These are phyloP conservation scores for Biscogniauxia mediterranea DNA, from an alignment of 2,329 filamentous ascomycete genomes.

Conservation along the genomic window DNA sequence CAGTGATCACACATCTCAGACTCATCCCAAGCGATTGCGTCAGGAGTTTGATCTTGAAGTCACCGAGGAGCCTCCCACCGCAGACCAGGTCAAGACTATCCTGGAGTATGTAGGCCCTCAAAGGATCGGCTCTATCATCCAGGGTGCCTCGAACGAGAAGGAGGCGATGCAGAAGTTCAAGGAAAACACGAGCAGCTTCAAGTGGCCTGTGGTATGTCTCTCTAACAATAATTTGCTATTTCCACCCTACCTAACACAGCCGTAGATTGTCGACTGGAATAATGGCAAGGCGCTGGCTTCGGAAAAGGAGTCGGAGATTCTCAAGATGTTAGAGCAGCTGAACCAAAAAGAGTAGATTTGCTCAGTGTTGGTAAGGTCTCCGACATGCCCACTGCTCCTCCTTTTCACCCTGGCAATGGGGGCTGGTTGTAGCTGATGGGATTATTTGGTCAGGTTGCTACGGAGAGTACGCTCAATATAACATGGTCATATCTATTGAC, in stretches of 20 bases:
- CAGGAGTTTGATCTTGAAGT: constrained; percentile 84
- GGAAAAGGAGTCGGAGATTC: constrained; percentile 82
- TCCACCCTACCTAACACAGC: constrained; percentile 6
- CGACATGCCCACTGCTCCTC: too few relatives aligned
- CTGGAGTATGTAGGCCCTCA: constrained; percentile 73
- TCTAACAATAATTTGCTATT: neutral
- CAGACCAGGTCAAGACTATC: constrained; percentile 79
- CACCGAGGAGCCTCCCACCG: constrained; percentile 75
- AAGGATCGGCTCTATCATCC: constrained; percentile 62
- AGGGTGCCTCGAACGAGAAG: constrained; percentile 68
- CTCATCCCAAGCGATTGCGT: constrained; percentile 45
- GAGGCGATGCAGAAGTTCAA: constrained; percentile 82
- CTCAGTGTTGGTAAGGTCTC: neutral
- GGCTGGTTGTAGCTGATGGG: neutral
- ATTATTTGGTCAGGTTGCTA: neutral
- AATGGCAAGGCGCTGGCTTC: constrained; percentile 79
- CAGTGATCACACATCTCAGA: constrained; percentile 61
- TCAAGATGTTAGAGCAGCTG: constrained; percentile 70
- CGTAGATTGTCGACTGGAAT: constrained; percentile 81
- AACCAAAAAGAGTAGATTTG: constrained; percentile 30
- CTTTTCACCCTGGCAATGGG: neutral
- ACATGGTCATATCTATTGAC: too few relatives aligned
- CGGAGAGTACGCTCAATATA: neutral
- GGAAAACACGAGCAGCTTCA: constrained; percentile 65
- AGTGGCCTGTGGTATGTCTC: constrained; percentile 70